Evolutionary conservation across 192 early-diverging fungal genomes (phyloP).

Genomic region (Chytriomyces sp.): DNA sequence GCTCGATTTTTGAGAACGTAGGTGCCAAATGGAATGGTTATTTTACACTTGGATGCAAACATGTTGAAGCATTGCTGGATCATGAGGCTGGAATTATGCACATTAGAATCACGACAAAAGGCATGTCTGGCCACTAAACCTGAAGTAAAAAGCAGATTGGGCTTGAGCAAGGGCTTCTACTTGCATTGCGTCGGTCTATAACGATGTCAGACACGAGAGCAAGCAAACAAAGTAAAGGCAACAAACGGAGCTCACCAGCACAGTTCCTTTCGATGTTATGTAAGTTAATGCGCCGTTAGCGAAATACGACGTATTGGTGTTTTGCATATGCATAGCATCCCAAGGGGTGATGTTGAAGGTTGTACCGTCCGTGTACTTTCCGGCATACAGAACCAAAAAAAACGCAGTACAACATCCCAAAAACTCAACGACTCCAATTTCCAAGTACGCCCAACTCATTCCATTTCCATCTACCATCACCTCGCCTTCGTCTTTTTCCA

Average conservation of each 20-base stretch:
- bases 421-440: constrained; percentile 78
- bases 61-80: constrained; percentile 93
- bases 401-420: constrained; percentile 71
- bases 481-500: constrained; percentile 79
- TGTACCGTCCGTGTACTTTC: constrained; percentile 41
- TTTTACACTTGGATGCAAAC: constrained; percentile 85
- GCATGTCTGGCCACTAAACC: neutral
- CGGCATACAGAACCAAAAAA: constrained; percentile 77
- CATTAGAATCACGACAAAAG: neutral
- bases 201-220: too few relatives aligned
- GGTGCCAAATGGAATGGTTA: constrained; percentile 69
- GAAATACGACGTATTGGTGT: neutral
- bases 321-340: neutral
- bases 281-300: constrained; percentile 10
- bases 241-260: constrained; percentile 25
- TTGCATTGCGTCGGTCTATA: constrained; percentile 60
- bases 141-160: constrained; percentile 72
- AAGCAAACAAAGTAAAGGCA: constrained; percentile 41
- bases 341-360: constrained; percentile 20
- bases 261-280: constrained; percentile 29
- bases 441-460: constrained; percentile 84
- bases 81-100: constrained; percentile 54
- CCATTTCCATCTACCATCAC: constrained; percentile 81
- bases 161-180: constrained; percentile 66
- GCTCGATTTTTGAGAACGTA: constrained; percentile 58